Percentiles rank a stretch among this genome's conserved stretches.
phyloP scores from a whole-genome alignment of 1,284 basidiomycete genomes.

The Cystobasidium sp. region DNA sequence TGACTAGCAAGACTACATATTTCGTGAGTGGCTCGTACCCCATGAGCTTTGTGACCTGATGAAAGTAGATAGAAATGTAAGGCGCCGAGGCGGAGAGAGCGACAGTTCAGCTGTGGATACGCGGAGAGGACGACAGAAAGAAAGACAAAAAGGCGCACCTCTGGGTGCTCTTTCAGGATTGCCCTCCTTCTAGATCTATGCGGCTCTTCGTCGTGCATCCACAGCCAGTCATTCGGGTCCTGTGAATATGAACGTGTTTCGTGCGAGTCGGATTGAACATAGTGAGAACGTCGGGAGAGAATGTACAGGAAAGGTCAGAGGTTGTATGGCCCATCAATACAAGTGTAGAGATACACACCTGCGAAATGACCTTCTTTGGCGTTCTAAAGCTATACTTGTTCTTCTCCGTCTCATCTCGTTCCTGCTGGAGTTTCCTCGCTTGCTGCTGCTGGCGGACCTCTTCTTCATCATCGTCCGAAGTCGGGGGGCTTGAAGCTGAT shows the following conservation, averaged over 20 bases:
- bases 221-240: slow-evolving; percentile 63
- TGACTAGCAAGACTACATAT: slow-evolving; percentile 79
- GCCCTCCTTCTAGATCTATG: slow-evolving; percentile 83
- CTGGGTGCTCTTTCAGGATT: slow-evolving; percentile 92
- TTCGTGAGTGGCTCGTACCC: slow-evolving; percentile 89
- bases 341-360: neutral
- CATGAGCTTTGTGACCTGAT: slow-evolving; percentile 91
- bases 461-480: slow-evolving; percentile 23
- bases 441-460: neutral
- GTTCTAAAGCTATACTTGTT: slow-evolving; percentile 27
- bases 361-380: slow-evolving; percentile 51
- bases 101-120: neutral
- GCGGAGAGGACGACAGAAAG: neutral
- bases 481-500: slow-evolving; percentile 2
- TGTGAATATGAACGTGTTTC: slow-evolving; percentile 24
- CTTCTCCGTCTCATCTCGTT: neutral
- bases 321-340: neutral
- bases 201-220: slow-evolving; percentile 97
- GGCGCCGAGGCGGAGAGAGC: neutral
- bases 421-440: slow-evolving; percentile 8
- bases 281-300: neutral
- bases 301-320: neutral
- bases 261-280: neutral
- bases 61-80: neutral
- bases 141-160: slow-evolving; percentile 63